These are phyloP conservation scores for Aeschynomene evenia DNA, from an alignment of 306 rosid species.

Conservation along the genomic window DNA sequence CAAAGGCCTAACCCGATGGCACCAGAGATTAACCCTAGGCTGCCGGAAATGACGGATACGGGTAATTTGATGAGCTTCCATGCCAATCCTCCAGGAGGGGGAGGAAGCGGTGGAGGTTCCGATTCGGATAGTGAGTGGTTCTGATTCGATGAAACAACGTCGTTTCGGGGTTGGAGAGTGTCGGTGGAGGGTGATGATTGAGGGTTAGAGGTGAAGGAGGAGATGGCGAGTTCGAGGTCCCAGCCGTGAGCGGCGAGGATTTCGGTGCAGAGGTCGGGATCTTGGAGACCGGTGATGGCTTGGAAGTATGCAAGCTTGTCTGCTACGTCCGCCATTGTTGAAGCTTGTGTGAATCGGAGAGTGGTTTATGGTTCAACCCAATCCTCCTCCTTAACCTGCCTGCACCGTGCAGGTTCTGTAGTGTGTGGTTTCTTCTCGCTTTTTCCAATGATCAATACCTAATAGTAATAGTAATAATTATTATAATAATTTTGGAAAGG, in stretches of 20 bases:
- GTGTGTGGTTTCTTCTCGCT: background rate
- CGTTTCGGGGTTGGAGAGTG: background rate
- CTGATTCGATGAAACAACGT: background rate
- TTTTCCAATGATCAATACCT: background rate
- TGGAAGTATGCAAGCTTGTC: constrained; percentile 82
- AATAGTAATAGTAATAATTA: too few relatives aligned
- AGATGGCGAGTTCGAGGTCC: constrained; percentile 97
- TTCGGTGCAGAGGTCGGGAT: constrained; percentile 81
- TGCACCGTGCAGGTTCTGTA: background rate
- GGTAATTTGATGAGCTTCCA: constrained; percentile 83
- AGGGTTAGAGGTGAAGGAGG: constrained; percentile 54
- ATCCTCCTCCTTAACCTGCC: background rate
- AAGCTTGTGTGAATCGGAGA: background rate
- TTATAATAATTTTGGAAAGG: too few relatives aligned
- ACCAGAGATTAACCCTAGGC: constrained; percentile 75
- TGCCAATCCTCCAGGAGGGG: constrained; percentile 66
- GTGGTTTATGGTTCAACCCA: background rate
- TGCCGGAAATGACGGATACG: constrained; percentile 75
- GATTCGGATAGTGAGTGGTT: background rate
- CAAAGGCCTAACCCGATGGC: constrained; percentile 86
- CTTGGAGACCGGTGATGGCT: constrained; percentile 89
- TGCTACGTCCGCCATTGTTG: constrained; percentile 62
- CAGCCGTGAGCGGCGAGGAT: constrained; percentile 87
- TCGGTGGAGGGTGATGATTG: background rate
- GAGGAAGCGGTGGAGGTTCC: constrained; percentile 19